Percentiles rank a stretch among this genome's conserved stretches.
Evolutionary conservation across 2,329 filamentous ascomycete species (phyloP).

Genomic region (Stromatinia cepivora): DNA sequence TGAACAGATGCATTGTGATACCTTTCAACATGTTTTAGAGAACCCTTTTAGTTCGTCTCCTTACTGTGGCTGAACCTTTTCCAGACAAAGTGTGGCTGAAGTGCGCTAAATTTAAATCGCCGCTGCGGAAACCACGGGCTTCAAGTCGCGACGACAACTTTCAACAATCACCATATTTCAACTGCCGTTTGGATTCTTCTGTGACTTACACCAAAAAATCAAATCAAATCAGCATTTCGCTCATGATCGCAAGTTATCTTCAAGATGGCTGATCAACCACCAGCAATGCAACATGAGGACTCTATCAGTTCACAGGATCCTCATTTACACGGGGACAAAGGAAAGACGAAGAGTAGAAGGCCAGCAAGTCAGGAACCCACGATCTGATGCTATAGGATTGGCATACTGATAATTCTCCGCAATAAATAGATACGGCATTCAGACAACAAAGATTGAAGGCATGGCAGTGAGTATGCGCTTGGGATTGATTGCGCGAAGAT

Average conservation of each 20-base stretch:
- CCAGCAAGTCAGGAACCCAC: slow-evolving; percentile 69
- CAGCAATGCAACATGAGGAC: slow-evolving; percentile 43
- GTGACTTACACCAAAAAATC: neutral
- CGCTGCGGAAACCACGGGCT: slow-evolving; percentile 16
- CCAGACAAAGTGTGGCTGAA: slow-evolving; percentile 17
- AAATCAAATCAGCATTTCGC: slow-evolving; percentile 25
- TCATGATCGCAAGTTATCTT: slow-evolving; percentile 33
- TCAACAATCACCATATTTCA: slow-evolving; percentile 11
- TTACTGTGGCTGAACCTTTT: slow-evolving; percentile 27
- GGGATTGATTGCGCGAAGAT: slow-evolving; percentile 19
- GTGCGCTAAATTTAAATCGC: slow-evolving; percentile 16
- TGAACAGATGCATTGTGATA: neutral
- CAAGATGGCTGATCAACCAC: slow-evolving; percentile 39
- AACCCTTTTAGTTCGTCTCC: neutral
- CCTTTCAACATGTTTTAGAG: too few species aligned
- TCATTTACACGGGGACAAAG: slow-evolving; percentile 55
- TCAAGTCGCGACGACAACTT: slow-evolving; percentile 28
- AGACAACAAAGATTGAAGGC: slow-evolving; percentile 95
- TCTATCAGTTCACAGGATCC: slow-evolving; percentile 58
- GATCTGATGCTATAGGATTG: slow-evolving; percentile 24
- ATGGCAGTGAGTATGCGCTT: slow-evolving; percentile 74
- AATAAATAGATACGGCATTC: slow-evolving; percentile 80
- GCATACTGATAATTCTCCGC: slow-evolving; percentile 29
- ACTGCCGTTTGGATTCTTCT: neutral
- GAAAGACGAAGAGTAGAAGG: slow-evolving; percentile 86